phyloP scores from a whole-genome alignment of 2,329 filamentous ascomycete genomes.

The Aspergillus pseudoviridinutans region DNA sequence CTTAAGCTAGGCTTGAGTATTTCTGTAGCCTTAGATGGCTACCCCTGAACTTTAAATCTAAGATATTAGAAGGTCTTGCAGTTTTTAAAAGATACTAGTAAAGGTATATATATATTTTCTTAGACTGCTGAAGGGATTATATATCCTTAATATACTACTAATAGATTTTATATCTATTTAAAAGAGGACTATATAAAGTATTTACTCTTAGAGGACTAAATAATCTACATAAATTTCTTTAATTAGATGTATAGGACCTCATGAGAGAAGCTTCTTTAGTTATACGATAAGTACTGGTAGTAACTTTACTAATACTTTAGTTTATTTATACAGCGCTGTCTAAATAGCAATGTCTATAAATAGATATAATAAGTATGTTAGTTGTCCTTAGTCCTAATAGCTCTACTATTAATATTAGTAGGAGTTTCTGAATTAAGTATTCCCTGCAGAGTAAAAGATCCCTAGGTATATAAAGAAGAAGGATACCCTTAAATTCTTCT shows the following conservation, averaged over 20 bases:
- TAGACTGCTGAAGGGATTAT: neutral
- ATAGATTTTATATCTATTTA: slow-evolving; percentile 13
- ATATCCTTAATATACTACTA: neutral
- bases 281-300: slow-evolving; percentile 7
- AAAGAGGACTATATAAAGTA: slow-evolving; percentile 14
- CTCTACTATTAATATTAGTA: no score
- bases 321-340: neutral
- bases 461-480: no score
- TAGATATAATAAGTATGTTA: no score
- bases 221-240: slow-evolving; percentile 18
- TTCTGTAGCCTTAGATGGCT: slow-evolving; percentile 21
- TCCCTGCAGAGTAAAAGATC: no score
- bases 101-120: neutral
- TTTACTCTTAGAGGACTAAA: slow-evolving; percentile 11
- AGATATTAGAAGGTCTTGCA: slow-evolving; percentile 19
- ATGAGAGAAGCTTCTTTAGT: neutral
- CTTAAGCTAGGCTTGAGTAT: slow-evolving; percentile 21
- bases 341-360: neutral
- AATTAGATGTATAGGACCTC: slow-evolving; percentile 15
- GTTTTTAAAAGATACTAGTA: slow-evolving; percentile 15
- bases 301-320: slow-evolving; percentile 12
- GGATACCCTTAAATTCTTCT: no score
- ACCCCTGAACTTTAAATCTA: slow-evolving; percentile 22
- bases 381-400: no score
- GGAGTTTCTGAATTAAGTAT: no score